Percentiles rank a stretch among this genome's conserved stretches.
Evolutionary conservation across 192 early-diverging fungal genomes (phyloP).

Genomic region (Coemansia sp.): DNA sequence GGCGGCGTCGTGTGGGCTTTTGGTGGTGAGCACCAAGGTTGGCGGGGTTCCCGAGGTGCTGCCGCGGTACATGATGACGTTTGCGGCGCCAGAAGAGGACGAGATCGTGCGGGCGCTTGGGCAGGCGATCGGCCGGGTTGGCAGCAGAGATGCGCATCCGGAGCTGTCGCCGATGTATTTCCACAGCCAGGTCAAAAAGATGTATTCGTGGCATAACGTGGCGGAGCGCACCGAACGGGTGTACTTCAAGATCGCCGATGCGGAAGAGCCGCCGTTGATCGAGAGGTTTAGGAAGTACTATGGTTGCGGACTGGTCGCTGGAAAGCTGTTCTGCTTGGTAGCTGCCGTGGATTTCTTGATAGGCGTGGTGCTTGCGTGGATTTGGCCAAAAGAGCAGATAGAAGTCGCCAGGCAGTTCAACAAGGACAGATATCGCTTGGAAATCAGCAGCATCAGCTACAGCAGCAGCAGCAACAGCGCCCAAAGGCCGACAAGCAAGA

Average conservation of each 20-base stretch:
- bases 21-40: slow-evolving; percentile 94
- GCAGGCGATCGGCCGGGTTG: slow-evolving; percentile 68
- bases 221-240: slow-evolving; percentile 87
- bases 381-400: slow-evolving; percentile 70
- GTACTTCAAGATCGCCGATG: slow-evolving; percentile 69
- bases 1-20: slow-evolving; percentile 88
- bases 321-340: slow-evolving; percentile 87
- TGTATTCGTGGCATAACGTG: slow-evolving; percentile 98
- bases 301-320: slow-evolving; percentile 85
- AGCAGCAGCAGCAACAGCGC: too few species aligned
- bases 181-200: slow-evolving; percentile 80
- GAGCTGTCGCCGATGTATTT: slow-evolving; percentile 66
- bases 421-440: background rate
- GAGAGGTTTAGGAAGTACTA: slow-evolving; percentile 81
- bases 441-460: slow-evolving; percentile 1
- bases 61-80: slow-evolving; percentile 87
- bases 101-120: slow-evolving; percentile 69
- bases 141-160: slow-evolving; percentile 46
- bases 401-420: slow-evolving; percentile 67
- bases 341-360: slow-evolving; percentile 84
- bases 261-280: slow-evolving; percentile 66
- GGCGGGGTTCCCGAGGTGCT: slow-evolving; percentile 97
- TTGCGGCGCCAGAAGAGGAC: slow-evolving; percentile 83
- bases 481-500: background rate
- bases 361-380: slow-evolving; percentile 75